Base-by-base conservation (phyloP, 1,139 yeast species). In the Ogataea hybrid region DNA sequence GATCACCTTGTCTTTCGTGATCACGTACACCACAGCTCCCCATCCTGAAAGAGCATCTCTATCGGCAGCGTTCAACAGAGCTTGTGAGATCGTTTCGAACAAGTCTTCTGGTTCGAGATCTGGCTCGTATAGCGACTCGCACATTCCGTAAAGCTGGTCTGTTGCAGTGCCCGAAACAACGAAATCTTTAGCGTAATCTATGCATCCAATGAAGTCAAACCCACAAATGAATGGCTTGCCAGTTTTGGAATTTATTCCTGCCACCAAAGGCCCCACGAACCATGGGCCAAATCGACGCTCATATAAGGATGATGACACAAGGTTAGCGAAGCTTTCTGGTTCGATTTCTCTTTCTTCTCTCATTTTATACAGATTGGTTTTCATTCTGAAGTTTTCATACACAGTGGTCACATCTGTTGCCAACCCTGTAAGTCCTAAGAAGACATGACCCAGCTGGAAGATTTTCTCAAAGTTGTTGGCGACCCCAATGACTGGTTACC, bases 11-110 rank as follows among this genome's bases (percentile, higher is more conserved):
- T 92, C 97, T 70, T 90, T 90, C 42, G 96, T 88, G 45, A 94
- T 79, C 47, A 94, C 71, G 65, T 92, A 90, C 29, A 94, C 98
- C 25, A 87, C 86, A 12, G 96, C 97, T 58, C 99, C 99, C 97
- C 97, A 92, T 49, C 98, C 98, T 39, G 95, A 83, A 51, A 94
- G 74, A 6, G 97, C 96, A 68, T 94, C 98, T 73, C 99, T 84
- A 65, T 94, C 99, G 33, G 86, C 95, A 17, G 97, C 97, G 64
- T 86, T 89, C 68, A 92, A 73, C 50, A 94, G 70, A 0, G 97
- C 90, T 68, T 94, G 99, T 56, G 95, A 84, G 55, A 90, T 85
- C 35, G 97, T 90, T 65, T 94, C 98, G 63, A 94, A 94, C 58
- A 94, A 73, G 63, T 92, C 97, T 54, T 94, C 98, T 5, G 98